Percentiles rank a stretch among this genome's conserved stretches.
Conservation (phyloP, 2,329 filamentous ascomycete species). For the Verticillium tricorpus region DNA sequence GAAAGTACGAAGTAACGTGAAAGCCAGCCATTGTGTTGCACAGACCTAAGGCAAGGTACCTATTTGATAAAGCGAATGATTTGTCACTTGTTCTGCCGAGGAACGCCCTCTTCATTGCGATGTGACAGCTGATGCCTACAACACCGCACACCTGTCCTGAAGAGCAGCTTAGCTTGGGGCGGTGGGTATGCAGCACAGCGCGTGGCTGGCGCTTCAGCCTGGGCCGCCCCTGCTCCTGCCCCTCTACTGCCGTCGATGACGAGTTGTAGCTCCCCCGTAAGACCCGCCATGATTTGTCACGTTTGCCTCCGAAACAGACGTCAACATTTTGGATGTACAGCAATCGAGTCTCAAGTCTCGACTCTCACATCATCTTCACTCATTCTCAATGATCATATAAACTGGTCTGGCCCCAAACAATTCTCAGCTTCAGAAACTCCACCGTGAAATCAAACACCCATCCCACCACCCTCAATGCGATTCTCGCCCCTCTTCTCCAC, state of each 20-base stretch:
- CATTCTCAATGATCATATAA: background rate
- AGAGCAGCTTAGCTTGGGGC: background rate
- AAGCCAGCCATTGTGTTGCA: too few relatives aligned
- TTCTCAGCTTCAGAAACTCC: too few relatives aligned
- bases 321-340: background rate
- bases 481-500: constrained; percentile 43
- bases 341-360: background rate
- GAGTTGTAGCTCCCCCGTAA: background rate
- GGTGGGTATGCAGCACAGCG: background rate
- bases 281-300: background rate
- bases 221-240: background rate
- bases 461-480: constrained; percentile 33
- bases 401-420: background rate
- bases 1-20: too few relatives aligned
- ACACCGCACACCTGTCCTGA: background rate
- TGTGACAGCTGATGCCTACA: too few relatives aligned
- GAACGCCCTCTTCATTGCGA: too few relatives aligned
- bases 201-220: background rate
- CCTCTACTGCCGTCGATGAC: background rate
- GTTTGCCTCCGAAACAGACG: background rate
- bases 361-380: background rate
- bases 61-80: too few relatives aligned
- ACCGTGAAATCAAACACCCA: background rate
- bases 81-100: too few relatives aligned
- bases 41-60: too few relatives aligned